These are phyloP conservation scores for Umbellularia californica DNA, from an alignment of 164 flowering plant species.

Conservation along the genomic window DNA sequence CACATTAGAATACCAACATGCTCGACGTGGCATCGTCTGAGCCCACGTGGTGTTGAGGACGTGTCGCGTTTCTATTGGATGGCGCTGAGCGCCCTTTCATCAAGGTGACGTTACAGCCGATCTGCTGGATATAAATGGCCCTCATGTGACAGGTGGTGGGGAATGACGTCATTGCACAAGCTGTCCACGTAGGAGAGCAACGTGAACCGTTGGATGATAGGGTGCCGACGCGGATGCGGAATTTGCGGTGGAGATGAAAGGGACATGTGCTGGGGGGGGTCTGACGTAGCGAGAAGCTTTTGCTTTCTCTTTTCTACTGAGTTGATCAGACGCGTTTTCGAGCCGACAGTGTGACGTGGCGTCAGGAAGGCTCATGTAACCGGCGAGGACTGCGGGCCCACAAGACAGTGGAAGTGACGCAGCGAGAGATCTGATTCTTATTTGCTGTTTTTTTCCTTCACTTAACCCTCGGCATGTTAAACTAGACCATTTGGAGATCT, in stretches of 20 bases:
- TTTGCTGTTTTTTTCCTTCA: no score
- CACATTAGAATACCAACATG: background rate
- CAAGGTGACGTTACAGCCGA: background rate
- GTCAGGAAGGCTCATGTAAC: background rate
- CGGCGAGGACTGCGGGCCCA: background rate
- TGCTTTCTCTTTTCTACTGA: background rate
- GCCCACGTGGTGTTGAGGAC: background rate
- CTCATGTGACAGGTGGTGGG: slow-evolving; percentile 5
- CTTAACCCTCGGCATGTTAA: background rate
- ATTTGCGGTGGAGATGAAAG: background rate
- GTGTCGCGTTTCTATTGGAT: background rate
- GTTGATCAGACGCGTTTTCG: background rate
- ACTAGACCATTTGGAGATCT: background rate
- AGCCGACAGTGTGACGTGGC: slow-evolving; percentile 1
- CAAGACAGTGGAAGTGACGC: background rate
- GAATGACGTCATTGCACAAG: background rate
- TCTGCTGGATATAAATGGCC: background rate
- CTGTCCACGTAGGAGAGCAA: background rate
- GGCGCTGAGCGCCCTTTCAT: background rate
- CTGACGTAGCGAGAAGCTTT: background rate
- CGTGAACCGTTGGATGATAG: background rate
- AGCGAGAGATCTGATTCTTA: background rate
- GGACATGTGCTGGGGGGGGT: background rate
- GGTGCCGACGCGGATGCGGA: slow-evolving; percentile 5
- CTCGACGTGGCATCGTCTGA: slow-evolving; percentile 1